Evolutionary conservation across 305 asterid genomes (phyloP).

Genomic region (Rubia balearica): DNA sequence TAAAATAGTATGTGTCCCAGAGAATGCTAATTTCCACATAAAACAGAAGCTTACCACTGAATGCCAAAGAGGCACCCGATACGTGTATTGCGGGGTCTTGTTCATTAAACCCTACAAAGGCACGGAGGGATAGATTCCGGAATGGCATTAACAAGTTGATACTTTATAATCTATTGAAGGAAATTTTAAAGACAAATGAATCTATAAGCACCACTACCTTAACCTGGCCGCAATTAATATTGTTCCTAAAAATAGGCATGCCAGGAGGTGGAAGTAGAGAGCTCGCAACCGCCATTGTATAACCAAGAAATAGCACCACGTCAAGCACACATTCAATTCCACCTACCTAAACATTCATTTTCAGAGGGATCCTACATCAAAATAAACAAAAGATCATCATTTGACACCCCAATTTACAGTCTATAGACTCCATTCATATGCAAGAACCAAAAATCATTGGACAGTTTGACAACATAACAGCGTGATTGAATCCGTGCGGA

Average conservation of each 20-base stretch:
- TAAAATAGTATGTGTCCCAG: not conserved
- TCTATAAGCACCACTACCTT: constrained; percentile 21
- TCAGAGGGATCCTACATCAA: not conserved
- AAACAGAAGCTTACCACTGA: constrained; percentile 25
- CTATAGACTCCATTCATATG: not conserved
- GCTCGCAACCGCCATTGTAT: constrained; percentile 33
- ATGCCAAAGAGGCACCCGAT: constrained; percentile 19
- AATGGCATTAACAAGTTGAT: not conserved
- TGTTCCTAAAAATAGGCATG: constrained; percentile 13
- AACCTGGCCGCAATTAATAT: constrained; percentile 20
- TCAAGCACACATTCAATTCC: constrained; percentile 13
- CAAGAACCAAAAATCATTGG: constrained; percentile 8
- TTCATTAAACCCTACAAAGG: constrained; percentile 23
- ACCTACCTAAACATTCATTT: constrained; percentile 13
- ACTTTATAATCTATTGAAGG: not conserved
- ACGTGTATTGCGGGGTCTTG: constrained; percentile 20
- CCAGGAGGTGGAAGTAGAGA: constrained; percentile 29
- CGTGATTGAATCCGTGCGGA: not conserved
- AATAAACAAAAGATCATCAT: not conserved
- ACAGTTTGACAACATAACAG: not conserved
- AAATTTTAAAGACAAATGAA: not conserved
- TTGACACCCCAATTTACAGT: not conserved
- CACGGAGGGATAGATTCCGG: not conserved
- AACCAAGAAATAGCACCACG: constrained; percentile 16
- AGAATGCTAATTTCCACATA: not conserved